Conservation (phyloP, 225 moss, liverwort and hornwort genomes). For the Physcomitrium patens region DNA sequence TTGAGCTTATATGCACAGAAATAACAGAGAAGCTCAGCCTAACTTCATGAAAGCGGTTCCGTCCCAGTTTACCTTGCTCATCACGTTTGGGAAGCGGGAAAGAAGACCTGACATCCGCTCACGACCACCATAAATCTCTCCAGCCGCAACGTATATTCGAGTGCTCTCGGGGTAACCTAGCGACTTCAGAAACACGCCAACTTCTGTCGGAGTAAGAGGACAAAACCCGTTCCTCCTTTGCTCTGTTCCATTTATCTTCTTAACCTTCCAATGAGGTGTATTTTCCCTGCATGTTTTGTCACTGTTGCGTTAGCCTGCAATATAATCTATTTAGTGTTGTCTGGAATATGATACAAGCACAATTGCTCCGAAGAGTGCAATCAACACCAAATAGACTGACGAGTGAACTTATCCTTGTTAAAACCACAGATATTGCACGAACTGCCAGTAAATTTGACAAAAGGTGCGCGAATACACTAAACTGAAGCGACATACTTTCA, state of each 20-base stretch:
- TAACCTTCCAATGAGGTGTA: conserved; percentile 82
- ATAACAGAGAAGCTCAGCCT: not conserved
- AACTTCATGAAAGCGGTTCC: not conserved
- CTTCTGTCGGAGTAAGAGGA: conserved; percentile 90
- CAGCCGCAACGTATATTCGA: conserved; percentile 87
- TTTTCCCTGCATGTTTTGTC: conserved; percentile 43
- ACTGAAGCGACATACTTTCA: no score
- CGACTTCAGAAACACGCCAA: conserved; percentile 83
- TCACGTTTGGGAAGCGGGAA: conserved; percentile 73
- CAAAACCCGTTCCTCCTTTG: conserved; percentile 85
- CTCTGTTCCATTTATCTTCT: conserved; percentile 65
- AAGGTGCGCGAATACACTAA: no score
- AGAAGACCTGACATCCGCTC: conserved; percentile 74
- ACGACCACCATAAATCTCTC: conserved; percentile 82
- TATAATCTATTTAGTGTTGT: no score
- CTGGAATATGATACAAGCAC: no score
- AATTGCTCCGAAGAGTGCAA: no score
- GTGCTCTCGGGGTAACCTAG: conserved; percentile 82
- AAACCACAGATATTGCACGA: no score
- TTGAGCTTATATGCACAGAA: not conserved
- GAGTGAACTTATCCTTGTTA: no score
- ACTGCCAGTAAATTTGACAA: no score
- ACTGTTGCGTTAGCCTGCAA: not conserved
- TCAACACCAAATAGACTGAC: no score
- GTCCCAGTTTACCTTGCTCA: conserved; percentile 65